Evolutionary conservation across 306 rosid species (phyloP), one percentile per base, ranked within the genome.

Genomic region (Quercus mongolica): DNA sequence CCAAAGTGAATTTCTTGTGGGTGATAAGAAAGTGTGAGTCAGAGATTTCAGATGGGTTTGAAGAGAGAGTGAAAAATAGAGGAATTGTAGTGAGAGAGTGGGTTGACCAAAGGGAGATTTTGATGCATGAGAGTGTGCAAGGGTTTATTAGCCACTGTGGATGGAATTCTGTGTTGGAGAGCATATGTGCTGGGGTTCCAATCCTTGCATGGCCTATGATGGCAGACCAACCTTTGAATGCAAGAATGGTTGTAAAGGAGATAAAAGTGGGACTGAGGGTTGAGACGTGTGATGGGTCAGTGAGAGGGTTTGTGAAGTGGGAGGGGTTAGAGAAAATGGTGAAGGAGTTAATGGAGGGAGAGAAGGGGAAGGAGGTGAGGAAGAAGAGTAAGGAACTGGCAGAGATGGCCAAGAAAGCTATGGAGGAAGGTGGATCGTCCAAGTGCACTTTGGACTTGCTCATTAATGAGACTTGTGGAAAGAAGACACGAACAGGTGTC

Each of bases 101-200:
- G 90, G 88, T 85, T 18, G 83, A 87, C 2, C 90, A 89, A 44
- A 73, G 72, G 49, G 82, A 75, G 58, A 80, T 89, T n/a, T 51
- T 89, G 15, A 78, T 6, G 38, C 90, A 87, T 23, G 76, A 74
- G 18, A 77, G 83, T 2, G 90, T 87, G 17, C 44, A 81, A 31
- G 89, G 92, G 21, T 89, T 89, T 75, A 1, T 89, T 30, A 89
- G 92, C 11, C 89, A 87, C 13, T 89, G 89, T 18, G 90, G 90
- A 20, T 89, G 90, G 90, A 89, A 89, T 69, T 83, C 90, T 5
- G 90, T 83, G 61, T 2, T 83, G 65, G 90, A 89, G 80, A 81
- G 89, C 23, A 54, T 89, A 10, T 86, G 85, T 52, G 87, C 83
- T 0, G 87, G 80, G 35, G 89, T 89, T 8, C 90, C 90, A 0